Evolutionary conservation across 495 filamentous ascomycete species (phyloP).

Genomic region (Neurospora cerealis): DNA sequence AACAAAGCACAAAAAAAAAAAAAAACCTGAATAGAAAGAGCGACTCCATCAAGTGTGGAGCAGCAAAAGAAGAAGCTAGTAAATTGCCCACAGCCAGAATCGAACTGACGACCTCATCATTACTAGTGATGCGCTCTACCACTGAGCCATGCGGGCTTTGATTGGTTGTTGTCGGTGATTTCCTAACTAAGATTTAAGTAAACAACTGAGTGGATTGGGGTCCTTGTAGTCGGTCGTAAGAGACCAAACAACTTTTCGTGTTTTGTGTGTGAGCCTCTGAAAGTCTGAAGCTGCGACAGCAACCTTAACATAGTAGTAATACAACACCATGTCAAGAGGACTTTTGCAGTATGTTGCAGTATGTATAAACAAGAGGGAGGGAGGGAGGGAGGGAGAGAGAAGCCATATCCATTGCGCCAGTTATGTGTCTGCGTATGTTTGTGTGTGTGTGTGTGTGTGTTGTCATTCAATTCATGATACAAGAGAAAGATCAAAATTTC

Average conservation of each 20-base stretch:
- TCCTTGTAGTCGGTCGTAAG: too few relatives aligned
- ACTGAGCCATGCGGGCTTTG: not conserved
- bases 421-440: not conserved
- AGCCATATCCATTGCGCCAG: not conserved
- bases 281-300: too few relatives aligned
- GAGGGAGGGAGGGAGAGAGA: not conserved
- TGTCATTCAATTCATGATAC: not conserved
- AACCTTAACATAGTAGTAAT: too few relatives aligned
- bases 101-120: not conserved
- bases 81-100: not conserved
- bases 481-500: not conserved
- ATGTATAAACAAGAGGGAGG: too few relatives aligned
- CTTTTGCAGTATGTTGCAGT: not conserved
- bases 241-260: too few relatives aligned
- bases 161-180: not conserved
- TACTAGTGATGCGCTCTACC: not conserved
- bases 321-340: too few relatives aligned
- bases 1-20: not conserved
- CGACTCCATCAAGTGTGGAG: too few relatives aligned
- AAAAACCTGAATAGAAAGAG: not conserved
- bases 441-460: not conserved
- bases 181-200: rapidly evolving
- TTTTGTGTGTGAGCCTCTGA: too few relatives aligned
- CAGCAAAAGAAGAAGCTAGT: not conserved
- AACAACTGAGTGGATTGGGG: too few relatives aligned